These are phyloP conservation scores for Xerocomus amazonicus DNA, from an alignment of 1,284 basidiomycete species.

Conservation along the genomic window DNA sequence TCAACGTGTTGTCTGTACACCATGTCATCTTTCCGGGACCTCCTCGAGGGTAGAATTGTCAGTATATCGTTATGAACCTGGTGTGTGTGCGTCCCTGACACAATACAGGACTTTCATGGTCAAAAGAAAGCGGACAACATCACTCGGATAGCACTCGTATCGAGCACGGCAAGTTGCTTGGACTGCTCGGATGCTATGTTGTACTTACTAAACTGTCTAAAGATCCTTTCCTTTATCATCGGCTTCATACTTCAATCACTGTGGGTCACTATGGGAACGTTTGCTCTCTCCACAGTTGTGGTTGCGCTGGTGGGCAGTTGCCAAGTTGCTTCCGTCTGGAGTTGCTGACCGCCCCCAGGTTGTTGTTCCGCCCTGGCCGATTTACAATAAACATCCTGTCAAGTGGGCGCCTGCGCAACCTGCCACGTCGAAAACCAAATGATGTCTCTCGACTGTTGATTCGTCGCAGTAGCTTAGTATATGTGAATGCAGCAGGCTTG, in stretches of 20 bases:
- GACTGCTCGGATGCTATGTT: neutral
- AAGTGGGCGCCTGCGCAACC: constrained; percentile 53
- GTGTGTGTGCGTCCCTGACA: constrained; percentile 2
- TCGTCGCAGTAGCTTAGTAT: neutral
- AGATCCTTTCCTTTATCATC: constrained; percentile 62
- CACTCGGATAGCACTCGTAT: constrained; percentile 42
- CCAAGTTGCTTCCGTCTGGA: neutral
- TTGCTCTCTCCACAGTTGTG: constrained; percentile 43
- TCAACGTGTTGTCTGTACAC: constrained; percentile 11
- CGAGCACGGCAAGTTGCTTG: constrained; percentile 39
- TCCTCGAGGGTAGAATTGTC: constrained; percentile 56
- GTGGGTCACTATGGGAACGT: constrained; percentile 52
- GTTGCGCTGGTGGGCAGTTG: constrained; percentile 51
- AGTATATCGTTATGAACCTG: constrained; percentile 20
- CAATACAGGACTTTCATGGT: constrained; percentile 66
- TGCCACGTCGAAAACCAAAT: constrained; percentile 23
- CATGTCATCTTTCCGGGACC: constrained; percentile 34
- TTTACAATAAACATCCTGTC: constrained; percentile 61
- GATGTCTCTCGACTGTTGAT: neutral
- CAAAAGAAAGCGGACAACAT: constrained; percentile 60
- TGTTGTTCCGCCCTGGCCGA: constrained; percentile 68
- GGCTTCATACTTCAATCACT: constrained; percentile 63
- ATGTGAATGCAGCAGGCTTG: neutral
- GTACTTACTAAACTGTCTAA: neutral
- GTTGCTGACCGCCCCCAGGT: constrained; percentile 36